These are phyloP conservation scores for Ochromonas danica DNA, from an alignment of 108 stramenopile genomes.

Conservation along the genomic window DNA sequence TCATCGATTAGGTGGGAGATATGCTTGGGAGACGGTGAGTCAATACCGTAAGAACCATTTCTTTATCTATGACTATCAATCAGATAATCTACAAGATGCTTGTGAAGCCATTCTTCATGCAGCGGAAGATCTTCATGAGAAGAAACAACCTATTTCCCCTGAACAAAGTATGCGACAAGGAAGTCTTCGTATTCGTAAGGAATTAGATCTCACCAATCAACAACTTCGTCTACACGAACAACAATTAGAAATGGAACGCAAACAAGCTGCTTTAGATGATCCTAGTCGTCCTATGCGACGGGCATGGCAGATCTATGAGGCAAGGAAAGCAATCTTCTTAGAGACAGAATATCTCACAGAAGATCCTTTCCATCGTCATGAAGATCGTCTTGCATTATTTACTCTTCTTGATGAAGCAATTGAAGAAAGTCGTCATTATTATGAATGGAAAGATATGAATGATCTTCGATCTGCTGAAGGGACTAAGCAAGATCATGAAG, in stretches of 20 bases:
- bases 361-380: not conserved
- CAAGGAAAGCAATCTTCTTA: not conserved
- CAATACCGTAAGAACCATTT: not conserved
- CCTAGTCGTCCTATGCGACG: not conserved
- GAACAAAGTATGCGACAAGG: not conserved
- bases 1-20: not conserved
- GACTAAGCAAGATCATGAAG: not conserved
- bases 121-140: not conserved
- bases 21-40: not conserved
- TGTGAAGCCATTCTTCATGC: not conserved
- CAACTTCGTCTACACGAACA: not conserved
- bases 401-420: not conserved
- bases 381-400: not conserved
- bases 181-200: not conserved
- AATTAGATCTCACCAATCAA: not conserved
- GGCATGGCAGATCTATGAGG: conserved; percentile 7
- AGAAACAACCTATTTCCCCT: not conserved
- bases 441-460: not conserved
- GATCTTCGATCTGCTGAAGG: not conserved
- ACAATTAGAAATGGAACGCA: not conserved
- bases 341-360: not conserved
- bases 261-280: not conserved
- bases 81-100: not conserved
- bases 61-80: not conserved
- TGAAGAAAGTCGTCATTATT: not conserved